phyloP scores from a whole-genome alignment of 495 filamentous ascomycete genomes.

The Penicillium herquei region DNA sequence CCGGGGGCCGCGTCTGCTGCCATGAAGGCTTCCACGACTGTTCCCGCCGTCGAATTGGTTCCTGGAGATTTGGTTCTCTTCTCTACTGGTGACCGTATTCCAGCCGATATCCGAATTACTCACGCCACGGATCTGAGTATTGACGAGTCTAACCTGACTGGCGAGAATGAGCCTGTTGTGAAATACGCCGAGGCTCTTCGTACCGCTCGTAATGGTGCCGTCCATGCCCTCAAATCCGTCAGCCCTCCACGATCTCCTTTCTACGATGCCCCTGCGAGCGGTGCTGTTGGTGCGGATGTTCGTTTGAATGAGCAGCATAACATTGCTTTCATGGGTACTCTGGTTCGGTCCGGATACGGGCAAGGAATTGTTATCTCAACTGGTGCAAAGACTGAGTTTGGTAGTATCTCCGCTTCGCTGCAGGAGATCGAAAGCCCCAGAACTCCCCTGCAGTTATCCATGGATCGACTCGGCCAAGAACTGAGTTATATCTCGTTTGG shows the following conservation, averaged over 20 bases:
- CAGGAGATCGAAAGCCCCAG: slow-evolving; percentile 92
- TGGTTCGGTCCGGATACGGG: slow-evolving; percentile 94
- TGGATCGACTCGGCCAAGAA: slow-evolving; percentile 93
- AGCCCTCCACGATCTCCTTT: slow-evolving; percentile 54
- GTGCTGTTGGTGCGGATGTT: slow-evolving; percentile 63
- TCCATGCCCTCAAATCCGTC: slow-evolving; percentile 24
- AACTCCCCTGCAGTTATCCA: slow-evolving; percentile 91
- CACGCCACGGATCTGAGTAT: slow-evolving; percentile 83
- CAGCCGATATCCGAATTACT: slow-evolving; percentile 94
- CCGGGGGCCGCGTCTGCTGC: slow-evolving; percentile 48
- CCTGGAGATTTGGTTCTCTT: slow-evolving; percentile 91
- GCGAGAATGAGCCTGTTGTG: slow-evolving; percentile 88
- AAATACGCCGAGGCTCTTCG: slow-evolving; percentile 67
- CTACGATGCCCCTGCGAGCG: slow-evolving; percentile 59
- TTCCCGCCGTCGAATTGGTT: slow-evolving; percentile 82
- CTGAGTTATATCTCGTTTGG: slow-evolving; percentile 94
- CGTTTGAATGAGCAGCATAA: slow-evolving; percentile 68
- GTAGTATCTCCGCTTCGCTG: slow-evolving; percentile 89
- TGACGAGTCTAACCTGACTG: slow-evolving; percentile 96
- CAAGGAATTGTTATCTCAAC: slow-evolving; percentile 95
- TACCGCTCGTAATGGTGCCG: slow-evolving; percentile 16
- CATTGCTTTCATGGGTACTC: slow-evolving; percentile 97
- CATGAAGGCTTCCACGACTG: slow-evolving; percentile 73
- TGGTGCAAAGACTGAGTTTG: slow-evolving; percentile 89
- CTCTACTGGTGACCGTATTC: slow-evolving; percentile 92